Base-by-base conservation (phyloP, 1,284 basidiomycete species). In the Sanghuangporus sanghuang region DNA sequence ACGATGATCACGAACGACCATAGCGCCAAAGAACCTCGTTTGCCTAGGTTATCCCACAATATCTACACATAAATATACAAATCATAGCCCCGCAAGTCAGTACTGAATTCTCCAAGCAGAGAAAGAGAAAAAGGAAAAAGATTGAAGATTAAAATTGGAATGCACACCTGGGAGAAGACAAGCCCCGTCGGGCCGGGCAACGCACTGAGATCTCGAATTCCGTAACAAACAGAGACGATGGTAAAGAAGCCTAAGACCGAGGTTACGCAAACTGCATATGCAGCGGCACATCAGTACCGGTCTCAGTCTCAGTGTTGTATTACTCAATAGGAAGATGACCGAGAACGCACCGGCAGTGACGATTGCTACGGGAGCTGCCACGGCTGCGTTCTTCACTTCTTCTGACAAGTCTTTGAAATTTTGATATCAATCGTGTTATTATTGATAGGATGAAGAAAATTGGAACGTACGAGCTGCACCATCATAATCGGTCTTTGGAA, bases 11-110 rank as follows among this genome's bases (percentile, higher is more conserved):
- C 64, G 23, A 68, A 66, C 32, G 64, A 67, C 67, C 67, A 69
- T 21, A 69, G 39, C 16, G 55, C 68, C 36, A 69, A 55, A 8
- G 64, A 65, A 6, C 68, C 68, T 3, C 46, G 44, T 44, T 65
- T 68, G 16, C 68, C 68, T 4, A 69, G 54, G 57, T 67, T 69
- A 40, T 69, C 68, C 68, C 68, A 69, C 27, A 69, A 44, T 40
- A 69, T 68, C 64, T 68, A 21, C 6, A n/a, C 32, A 18, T 6
- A 40, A 38, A 35, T 8, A n/a, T 65, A 2, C 27, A 52, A 12
- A 27, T 62, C n/a, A 16, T 9, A 9, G 11, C 9, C 21, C 1
- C 5, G n/a, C 21, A 14, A 35, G 23, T n/a, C 9, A 16, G 44
- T n/a, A n/a, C 6, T 14, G 14, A 12, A 3, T n/a, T 16, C 21